Conservation (phyloP, 1,284 basidiomycete genomes). For the Tausonia pullulans region DNA sequence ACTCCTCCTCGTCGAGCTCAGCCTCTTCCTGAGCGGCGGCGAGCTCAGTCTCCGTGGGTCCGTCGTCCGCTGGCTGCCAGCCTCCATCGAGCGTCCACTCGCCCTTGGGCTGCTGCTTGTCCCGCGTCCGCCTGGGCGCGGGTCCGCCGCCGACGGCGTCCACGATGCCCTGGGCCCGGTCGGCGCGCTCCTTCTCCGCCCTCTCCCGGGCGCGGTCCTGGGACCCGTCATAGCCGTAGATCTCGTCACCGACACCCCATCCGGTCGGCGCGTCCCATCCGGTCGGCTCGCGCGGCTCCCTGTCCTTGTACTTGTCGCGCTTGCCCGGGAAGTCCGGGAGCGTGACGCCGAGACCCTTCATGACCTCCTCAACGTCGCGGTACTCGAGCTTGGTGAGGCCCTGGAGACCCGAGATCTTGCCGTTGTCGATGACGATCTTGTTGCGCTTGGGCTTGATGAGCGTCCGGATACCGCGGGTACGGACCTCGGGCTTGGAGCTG, state of each 20-base stretch:
- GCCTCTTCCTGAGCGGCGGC: not conserved
- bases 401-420: conserved; percentile 3
- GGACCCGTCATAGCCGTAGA: not conserved
- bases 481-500: conserved; percentile 50
- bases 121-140: not conserved
- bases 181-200: not conserved
- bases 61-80: not conserved
- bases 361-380: conserved; percentile 9
- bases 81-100: not conserved
- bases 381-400: conserved; percentile 8
- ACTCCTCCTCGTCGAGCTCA: not conserved
- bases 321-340: not conserved
- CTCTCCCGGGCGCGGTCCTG: not conserved
- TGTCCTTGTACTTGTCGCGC: not conserved
- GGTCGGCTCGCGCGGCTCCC: not conserved
- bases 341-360: conserved; percentile 8
- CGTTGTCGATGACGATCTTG: conserved; percentile 8
- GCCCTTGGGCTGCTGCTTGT: not conserved
- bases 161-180: not conserved
- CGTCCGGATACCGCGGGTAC: conserved; percentile 33
- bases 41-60: not conserved
- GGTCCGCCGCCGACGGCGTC: not conserved
- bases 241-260: not conserved
- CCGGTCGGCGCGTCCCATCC: conserved; percentile 2
- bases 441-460: conserved; percentile 19